phyloP scores from a whole-genome alignment of 2,329 filamentous ascomycete genomes.

The Colletotrichum kahawae region DNA sequence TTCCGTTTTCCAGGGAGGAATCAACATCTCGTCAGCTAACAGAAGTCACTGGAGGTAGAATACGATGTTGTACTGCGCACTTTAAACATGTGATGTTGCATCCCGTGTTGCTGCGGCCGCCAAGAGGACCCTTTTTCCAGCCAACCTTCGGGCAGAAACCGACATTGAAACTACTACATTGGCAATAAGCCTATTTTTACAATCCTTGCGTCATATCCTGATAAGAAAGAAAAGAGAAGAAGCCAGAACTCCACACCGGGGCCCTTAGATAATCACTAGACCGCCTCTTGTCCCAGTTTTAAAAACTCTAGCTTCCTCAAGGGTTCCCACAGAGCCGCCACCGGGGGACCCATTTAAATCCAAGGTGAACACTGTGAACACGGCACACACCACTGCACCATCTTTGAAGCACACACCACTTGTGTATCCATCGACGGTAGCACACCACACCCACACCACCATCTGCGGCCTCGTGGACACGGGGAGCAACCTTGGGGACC shows the following conservation, averaged over 20 bases:
- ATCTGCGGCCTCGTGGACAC: not conserved
- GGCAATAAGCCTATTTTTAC: not conserved
- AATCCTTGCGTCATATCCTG: not conserved
- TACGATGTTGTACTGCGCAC: not conserved
- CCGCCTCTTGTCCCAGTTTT: not conserved
- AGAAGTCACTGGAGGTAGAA: not conserved
- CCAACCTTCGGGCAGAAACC: not conserved
- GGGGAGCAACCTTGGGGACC: not conserved
- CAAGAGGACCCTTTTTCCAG: not conserved
- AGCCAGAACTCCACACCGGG: not conserved
- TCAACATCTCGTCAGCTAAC: not conserved
- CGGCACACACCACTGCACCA: not conserved
- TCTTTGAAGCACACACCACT: not conserved
- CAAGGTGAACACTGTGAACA: not conserved
- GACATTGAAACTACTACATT: not conserved
- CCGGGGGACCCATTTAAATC: not conserved
- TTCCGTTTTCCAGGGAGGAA: not conserved
- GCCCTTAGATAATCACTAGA: not conserved
- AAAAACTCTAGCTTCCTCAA: not conserved
- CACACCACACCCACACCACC: not conserved
- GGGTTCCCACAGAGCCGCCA: not conserved
- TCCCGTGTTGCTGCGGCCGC: not conserved
- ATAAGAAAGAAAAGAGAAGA: not conserved
- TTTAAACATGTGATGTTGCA: not conserved
- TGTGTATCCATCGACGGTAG: not conserved